Base-by-base conservation (phyloP, 2,329 filamentous ascomycete genomes). In the Coniochaeta hoffmannii region DNA sequence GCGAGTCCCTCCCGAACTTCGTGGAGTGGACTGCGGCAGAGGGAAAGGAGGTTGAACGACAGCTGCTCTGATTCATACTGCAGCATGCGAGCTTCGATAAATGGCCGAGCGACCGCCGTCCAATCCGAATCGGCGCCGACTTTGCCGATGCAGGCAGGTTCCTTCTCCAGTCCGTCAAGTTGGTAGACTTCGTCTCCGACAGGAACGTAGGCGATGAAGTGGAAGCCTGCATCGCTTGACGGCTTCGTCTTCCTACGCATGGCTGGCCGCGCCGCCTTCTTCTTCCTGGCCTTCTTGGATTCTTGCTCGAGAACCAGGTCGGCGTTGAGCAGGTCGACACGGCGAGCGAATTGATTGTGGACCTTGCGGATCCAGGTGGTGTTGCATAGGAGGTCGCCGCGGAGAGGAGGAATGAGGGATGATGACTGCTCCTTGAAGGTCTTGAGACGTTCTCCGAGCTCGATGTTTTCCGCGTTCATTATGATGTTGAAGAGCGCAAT, bases 401-500 rank as follows among this genome's bases (percentile, higher is more conserved):
- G 84, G 28, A 89, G 76, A 7, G 87, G 79, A 1, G 92, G 87
- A 15, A 81, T 80, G 59, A 96, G 80, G 14, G 77, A 66, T 60
- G 74, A 75, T 0, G 92, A 96, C 35, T 84, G 82, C 0, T 84
- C 73, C 63, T 89, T 93, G 73, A 97, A 96, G 14, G 76, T 72
- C 28, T 76, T 70, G 1, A 97, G 78, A 57, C 86, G 77, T n/a
- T 82, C 72, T 4, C 91, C 90, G 6, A 97, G 78, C 11, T 83
- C 72, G 3, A 90, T 70, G 0, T 75, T 76, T 0, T 82, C 74
- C 24, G 85, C 79, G 66, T 97, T 97, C 82, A 96, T 95, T 65
- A 96, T 75, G 58, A 97, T 96, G 64, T 97, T 97, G 63, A 97
- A 80, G 61, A 97, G 77, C 3, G 94, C 91, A 49, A 97, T 83